Conservation (phyloP, 2,329 filamentous ascomycete species). For the Dactylellina drechsleri region DNA sequence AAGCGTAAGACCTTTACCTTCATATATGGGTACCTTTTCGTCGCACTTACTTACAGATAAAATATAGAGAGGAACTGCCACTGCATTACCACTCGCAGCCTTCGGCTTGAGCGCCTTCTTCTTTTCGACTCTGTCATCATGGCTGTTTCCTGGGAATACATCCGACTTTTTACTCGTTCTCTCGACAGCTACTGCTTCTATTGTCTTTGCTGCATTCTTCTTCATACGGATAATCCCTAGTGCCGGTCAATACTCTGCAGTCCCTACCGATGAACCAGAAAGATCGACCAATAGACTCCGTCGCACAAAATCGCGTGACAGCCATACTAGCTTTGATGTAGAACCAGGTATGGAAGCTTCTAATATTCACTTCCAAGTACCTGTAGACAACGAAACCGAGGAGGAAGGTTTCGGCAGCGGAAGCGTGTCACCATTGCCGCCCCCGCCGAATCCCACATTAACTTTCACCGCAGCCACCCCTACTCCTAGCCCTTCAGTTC, state of each 20-base stretch:
- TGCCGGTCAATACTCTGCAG: conserved; percentile 68
- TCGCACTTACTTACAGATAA: conserved; percentile 79
- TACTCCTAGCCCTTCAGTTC: conserved; percentile 44
- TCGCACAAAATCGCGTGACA: conserved; percentile 65
- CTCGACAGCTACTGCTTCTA: conserved; percentile 77
- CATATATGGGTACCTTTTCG: conserved; percentile 61
- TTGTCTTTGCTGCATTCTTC: conserved; percentile 81
- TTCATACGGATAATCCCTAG: conserved; percentile 81
- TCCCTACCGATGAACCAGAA: conserved; percentile 65
- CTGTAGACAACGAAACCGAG: conserved; percentile 38
- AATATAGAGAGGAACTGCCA: conserved; percentile 82
- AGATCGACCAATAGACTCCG: conserved; percentile 63
- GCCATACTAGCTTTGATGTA: conserved; percentile 61
- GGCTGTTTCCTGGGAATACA: conserved; percentile 85
- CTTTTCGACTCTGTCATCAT: conserved; percentile 81
- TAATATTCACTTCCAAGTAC: conserved; percentile 42
- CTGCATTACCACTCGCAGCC: conserved; percentile 88
- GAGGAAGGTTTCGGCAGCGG: conserved; percentile 41
- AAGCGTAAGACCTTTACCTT: conserved; percentile 66
- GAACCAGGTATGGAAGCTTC: conserved; percentile 72
- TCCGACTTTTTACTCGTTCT: conserved; percentile 82
- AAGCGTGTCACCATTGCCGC: conserved; percentile 26
- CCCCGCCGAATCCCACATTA: conserved; percentile 34
- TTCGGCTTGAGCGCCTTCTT: conserved; percentile 97
- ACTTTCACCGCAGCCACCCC: conserved; percentile 52